Evolutionary conservation across 176 grass and related monocot genomes (phyloP), one percentile per base, ranked within the genome.

Genomic region (Carex parvula): DNA sequence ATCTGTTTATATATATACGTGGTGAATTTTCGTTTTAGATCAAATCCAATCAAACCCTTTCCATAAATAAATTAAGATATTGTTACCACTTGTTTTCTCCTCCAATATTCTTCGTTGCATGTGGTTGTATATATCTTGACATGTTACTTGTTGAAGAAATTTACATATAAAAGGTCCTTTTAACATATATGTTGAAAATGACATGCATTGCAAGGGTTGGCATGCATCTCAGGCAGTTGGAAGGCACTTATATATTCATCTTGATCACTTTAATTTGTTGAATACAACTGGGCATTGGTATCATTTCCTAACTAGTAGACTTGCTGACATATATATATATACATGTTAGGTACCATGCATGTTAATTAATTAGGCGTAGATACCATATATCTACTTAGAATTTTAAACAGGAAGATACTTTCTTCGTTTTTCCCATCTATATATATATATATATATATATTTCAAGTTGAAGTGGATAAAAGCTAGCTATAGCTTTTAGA

Each of bases 181-280:
- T 56, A 55, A 77, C 72, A 6, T n/a, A n/a, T n/a, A n/a, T 57
- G 26, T 78, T 78, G 73, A 78, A 78, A 78, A 57, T 78, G 73
- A 78, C 73, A 56, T 56, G 73, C 73, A 78, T 78, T 57, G 52
- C 73, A 78, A 56, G 73, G 22, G 22, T 78, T 57, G 52, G 73
- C 73, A 78, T 26, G 73, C 73, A 78, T 26, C 52, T 78, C 73
- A 57, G 33, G 52, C 22, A 77, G 73, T 77, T 77, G 73, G 24
- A 77, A 77, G 21, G 73, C 73, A 77, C 50, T 76, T 39, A 39
- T 5, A 5, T 39, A 39, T 39, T 76, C 48, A 4, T 78, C 42
- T 52, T 44, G 42, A 44, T 20, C 15, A 55, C 73, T 78, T 56
- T 29, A 29, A 29, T 29, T 29, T 78, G 73, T 57, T 78, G 6